These are phyloP conservation scores for Corynascus novoguineensis DNA, from an alignment of 495 filamentous ascomycete genomes.

Conservation along the genomic window DNA sequence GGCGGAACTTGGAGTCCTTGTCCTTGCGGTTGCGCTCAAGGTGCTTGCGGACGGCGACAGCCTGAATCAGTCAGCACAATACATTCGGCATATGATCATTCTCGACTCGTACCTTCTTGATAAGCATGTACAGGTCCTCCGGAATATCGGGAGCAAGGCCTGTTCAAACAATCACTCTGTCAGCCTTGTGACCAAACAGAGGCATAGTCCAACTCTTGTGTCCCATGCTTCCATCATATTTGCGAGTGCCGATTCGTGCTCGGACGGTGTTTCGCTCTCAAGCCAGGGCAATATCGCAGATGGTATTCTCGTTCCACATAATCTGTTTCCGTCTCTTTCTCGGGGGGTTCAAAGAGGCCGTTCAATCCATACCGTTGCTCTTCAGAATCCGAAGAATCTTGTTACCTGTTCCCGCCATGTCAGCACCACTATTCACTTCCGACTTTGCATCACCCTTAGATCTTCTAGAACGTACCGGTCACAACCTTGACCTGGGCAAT, in stretches of 20 bases:
- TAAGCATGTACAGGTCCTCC: conserved; percentile 94
- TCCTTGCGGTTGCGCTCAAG: conserved; percentile 99
- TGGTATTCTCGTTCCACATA: conserved; percentile 7
- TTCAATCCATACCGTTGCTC: conserved; percentile 49
- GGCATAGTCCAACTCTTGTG: conserved; percentile 45
- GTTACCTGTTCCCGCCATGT: conserved; percentile 61
- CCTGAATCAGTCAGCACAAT: conserved; percentile 44
- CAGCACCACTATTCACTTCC: conserved; percentile 15
- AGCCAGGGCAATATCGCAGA: conserved; percentile 2
- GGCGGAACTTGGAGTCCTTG: conserved; percentile 98
- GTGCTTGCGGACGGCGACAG: conserved; percentile 99
- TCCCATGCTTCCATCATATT: background rate
- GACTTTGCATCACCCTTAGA: background rate
- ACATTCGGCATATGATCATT: background rate
- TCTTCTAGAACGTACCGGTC: conserved; percentile 63
- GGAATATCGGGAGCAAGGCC: conserved; percentile 96
- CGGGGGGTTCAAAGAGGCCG: background rate
- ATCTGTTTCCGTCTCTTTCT: background rate
- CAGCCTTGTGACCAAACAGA: conserved; percentile 95
- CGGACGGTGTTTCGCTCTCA: background rate
- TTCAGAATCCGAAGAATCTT: conserved; percentile 99
- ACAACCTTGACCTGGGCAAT: conserved; percentile 95
- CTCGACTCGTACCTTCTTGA: conserved; percentile 79
- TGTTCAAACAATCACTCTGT: conserved; percentile 82
- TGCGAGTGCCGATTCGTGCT: conserved; percentile 6